Conservation (phyloP, 1,139 yeast species). For the Pneumocystis carinii region DNA sequence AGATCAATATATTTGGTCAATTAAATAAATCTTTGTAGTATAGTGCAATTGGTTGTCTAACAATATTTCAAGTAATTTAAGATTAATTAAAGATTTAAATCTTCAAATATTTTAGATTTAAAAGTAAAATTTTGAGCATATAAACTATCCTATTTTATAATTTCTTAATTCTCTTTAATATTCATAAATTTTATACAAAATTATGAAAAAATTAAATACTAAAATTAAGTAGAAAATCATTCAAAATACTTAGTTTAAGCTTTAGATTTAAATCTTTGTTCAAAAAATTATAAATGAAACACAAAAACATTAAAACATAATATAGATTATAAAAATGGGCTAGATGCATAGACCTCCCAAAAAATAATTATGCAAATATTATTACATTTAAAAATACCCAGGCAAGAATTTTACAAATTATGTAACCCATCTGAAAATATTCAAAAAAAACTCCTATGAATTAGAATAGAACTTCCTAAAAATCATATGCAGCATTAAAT, state of each 20-base stretch:
- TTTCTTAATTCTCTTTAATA: too few relatives aligned
- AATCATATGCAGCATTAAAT: slow-evolving; percentile 48
- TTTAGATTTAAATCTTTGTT: background rate
- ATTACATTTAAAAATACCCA: background rate
- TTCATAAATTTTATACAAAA: too few relatives aligned
- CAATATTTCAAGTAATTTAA: background rate
- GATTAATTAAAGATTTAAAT: background rate
- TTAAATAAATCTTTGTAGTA: background rate
- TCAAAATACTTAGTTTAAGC: background rate
- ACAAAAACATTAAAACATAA: background rate
- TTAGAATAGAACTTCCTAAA: slow-evolving; percentile 49
- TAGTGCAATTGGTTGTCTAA: background rate
- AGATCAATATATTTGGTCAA: background rate
- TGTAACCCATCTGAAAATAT: background rate
- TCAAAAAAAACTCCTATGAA: background rate
- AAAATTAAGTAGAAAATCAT: too few relatives aligned
- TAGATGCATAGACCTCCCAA: background rate
- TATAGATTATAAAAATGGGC: background rate
- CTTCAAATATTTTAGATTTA: background rate
- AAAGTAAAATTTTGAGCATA: background rate
- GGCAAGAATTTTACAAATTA: background rate
- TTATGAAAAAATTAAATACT: too few relatives aligned
- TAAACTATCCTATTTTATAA: background rate
- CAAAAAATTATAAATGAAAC: background rate
- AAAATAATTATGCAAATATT: background rate